Base-by-base conservation (phyloP, 1,284 basidiomycete species). In the Trichosporon faecale region DNA sequence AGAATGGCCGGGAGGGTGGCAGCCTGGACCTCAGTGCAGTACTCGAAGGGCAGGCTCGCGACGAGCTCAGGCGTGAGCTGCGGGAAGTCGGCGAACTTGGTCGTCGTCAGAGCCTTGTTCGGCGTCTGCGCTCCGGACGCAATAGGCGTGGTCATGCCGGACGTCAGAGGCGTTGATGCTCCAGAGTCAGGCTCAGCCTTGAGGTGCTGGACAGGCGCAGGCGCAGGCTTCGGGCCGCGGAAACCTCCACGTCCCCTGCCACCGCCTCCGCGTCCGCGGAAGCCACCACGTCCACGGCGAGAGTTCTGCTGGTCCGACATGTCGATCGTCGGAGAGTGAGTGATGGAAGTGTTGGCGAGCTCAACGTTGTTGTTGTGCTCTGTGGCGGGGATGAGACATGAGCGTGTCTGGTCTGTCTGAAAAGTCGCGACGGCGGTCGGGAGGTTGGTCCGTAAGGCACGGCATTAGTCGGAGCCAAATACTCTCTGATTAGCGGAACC, bases 1-100 rank as follows among this genome's bases (percentile, higher is more conserved):
- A 86, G 74, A 46, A 84, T 83, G 6, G 82, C 74, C n/a, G 83
- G 82, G 18, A 87, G 76, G 0, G 86, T 86, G 44, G 82, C 81
- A 6, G 85, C 85, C 78, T 87, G 86, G 21, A 83, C 84, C 64
- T 83, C 80, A 2, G 84, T 84, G 76, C 84, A 85, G 73, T 70
- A 75, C 66, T 80, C 77, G 75, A 82, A 84, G 3, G 82, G 80
- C 14, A 85, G 77, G 23, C 72, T 72, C 3, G 68, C 33, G 21
- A 80, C 72, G 18, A 82, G 74, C 57, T 73, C 66, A 27, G 69
- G 61, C 61, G 55, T 65, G 25, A 78, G 66, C 0, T 73, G 74
- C 5, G 65, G 35, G 61, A 78, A 73, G 61, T 76, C 75, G 40
- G 68, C 49, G 66, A 78, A 78, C 23, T 73, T 66, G 46, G 63